Evolutionary conservation across 768 basidiomycete genomes (phyloP).

Genomic region (Tulasnella sp.): DNA sequence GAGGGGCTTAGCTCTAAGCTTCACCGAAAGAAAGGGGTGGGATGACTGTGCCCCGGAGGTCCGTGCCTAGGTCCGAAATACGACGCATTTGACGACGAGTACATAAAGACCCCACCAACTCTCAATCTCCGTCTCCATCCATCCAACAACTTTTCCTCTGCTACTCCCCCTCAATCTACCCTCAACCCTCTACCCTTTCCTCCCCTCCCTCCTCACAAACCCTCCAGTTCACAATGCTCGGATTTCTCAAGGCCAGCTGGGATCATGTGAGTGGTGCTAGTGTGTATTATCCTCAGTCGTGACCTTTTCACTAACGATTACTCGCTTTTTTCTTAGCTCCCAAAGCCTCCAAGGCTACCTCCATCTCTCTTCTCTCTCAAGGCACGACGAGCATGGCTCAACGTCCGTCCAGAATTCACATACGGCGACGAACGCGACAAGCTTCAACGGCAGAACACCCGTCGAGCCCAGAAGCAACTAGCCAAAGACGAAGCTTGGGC

Average conservation of each 20-base stretch:
- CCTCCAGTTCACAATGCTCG: conserved; percentile 6
- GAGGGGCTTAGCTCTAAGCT: neutral
- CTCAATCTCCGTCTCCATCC: neutral
- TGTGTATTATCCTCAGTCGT: neutral
- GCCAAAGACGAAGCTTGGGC: conserved; percentile 19
- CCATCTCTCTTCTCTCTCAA: conserved; percentile 11
- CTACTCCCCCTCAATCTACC: neutral
- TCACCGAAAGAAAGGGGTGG: neutral
- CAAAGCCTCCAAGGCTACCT: conserved; percentile 10
- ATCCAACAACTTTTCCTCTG: neutral
- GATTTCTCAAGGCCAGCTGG: conserved; percentile 14
- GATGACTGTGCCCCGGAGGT: neutral
- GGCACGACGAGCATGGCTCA: conserved; percentile 12
- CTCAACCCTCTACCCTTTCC: neutral
- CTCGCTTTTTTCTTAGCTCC: neutral
- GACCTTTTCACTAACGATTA: neutral
- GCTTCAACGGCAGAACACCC: conserved; percentile 7
- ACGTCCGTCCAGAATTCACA: conserved; percentile 8
- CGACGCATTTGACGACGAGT: neutral
- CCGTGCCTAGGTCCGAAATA: neutral
- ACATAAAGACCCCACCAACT: neutral
- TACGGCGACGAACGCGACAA: conserved; percentile 18
- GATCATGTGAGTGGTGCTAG: conserved; percentile 13
- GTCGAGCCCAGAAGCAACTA: conserved; percentile 6
- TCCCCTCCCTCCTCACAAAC: neutral